phyloP scores from a whole-genome alignment of 2,329 filamentous ascomycete genomes.

The Trichoderma gracile region DNA sequence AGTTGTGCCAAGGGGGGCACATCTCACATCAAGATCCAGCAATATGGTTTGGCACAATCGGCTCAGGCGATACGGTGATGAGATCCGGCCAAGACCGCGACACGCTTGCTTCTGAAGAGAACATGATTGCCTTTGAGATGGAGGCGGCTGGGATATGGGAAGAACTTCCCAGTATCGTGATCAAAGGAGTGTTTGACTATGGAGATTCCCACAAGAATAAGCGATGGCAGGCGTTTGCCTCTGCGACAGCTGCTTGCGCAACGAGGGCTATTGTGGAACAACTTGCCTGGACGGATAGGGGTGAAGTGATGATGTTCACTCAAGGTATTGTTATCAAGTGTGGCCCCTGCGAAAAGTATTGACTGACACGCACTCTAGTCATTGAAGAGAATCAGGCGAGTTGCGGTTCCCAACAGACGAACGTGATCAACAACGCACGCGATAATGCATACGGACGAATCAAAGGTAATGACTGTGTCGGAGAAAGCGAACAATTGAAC shows the following conservation, averaged over 20 bases:
- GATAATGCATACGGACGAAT: not conserved
- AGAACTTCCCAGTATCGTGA: constrained; percentile 38
- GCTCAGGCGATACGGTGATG: constrained; percentile 44
- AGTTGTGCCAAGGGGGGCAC: not conserved
- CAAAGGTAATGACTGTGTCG: not conserved
- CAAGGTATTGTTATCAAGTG: not conserved
- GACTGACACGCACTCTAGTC: not conserved
- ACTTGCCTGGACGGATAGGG: not conserved
- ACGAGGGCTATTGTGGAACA: constrained; percentile 9
- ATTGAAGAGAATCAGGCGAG: not conserved
- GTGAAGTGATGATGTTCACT: not conserved
- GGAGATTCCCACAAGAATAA: constrained; percentile 44
- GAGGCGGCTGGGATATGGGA: constrained; percentile 39
- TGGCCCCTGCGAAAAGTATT: not conserved
- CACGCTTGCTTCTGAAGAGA: constrained; percentile 31
- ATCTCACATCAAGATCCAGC: not conserved
- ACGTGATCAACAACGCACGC: not conserved
- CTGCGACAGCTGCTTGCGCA: constrained; percentile 37
- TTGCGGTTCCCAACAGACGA: not conserved
- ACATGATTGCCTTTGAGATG: constrained; percentile 40
- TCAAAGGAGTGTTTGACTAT: constrained; percentile 44
- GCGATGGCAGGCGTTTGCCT: constrained; percentile 41
- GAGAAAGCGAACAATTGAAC: not conserved
- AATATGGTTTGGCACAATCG: constrained; percentile 43
- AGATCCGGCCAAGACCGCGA: constrained; percentile 41